Evolutionary conservation across 176 grass and related monocot species (phyloP).

Genomic region (Areca catechu): DNA sequence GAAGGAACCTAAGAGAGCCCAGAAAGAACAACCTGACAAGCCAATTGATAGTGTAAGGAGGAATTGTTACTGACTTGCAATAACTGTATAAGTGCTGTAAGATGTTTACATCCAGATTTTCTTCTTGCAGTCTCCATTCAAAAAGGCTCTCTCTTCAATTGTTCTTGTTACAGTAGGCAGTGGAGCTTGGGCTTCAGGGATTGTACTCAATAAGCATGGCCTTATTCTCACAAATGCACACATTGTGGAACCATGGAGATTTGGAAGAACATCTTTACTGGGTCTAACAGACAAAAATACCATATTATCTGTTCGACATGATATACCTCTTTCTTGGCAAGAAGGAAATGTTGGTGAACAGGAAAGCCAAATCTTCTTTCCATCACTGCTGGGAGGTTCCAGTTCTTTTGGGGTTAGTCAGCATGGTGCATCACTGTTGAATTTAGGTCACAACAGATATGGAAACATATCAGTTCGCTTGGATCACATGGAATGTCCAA

Average conservation of each 20-base stretch:
- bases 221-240: constrained; percentile 95
- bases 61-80: constrained; percentile 11
- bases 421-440: constrained; percentile 32
- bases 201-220: constrained; percentile 66
- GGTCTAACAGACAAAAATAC: constrained; percentile 37
- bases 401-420: constrained; percentile 28
- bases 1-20: constrained; percentile 25
- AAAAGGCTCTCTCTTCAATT: constrained; percentile 58
- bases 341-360: neutral
- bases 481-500: constrained; percentile 38
- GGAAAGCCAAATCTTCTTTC: constrained; percentile 17
- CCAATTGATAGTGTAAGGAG: constrained; percentile 16
- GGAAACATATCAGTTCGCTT: constrained; percentile 65
- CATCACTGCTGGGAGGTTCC: constrained; percentile 20
- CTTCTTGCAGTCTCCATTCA: constrained; percentile 21
- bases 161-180: constrained; percentile 75
- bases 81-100: constrained; percentile 21
- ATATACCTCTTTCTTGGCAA: neutral
- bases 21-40: constrained; percentile 27
- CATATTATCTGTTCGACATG: constrained; percentile 19
- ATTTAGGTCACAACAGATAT: constrained; percentile 44
- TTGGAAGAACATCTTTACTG: constrained; percentile 56
- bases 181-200: constrained; percentile 88
- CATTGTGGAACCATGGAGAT: constrained; percentile 95
- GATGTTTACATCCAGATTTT: constrained; percentile 16